phyloP scores from a whole-genome alignment of 352 stramenopile genomes.

The Globisporangium nodosum region DNA sequence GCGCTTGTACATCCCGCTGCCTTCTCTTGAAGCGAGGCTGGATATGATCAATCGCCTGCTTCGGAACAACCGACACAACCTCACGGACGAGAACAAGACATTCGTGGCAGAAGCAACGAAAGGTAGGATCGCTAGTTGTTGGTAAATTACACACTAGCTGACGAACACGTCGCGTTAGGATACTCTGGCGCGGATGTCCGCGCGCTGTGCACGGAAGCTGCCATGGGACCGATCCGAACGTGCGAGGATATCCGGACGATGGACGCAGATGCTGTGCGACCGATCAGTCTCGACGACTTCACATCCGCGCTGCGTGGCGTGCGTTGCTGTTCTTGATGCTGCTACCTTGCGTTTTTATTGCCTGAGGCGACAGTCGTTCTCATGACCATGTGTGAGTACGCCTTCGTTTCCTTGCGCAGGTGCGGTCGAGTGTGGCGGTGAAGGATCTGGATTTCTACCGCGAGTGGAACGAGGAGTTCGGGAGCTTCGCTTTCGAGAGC shows the following conservation, averaged over 20 bases:
- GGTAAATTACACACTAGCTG: not conserved
- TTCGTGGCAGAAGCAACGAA: slow-evolving; percentile 85
- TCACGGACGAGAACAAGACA: slow-evolving; percentile 85
- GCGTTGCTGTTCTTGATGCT: slow-evolving; percentile 8
- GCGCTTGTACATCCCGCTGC: slow-evolving; percentile 96
- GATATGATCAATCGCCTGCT: slow-evolving; percentile 91
- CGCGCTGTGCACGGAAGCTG: slow-evolving; percentile 95
- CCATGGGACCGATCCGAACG: slow-evolving; percentile 94
- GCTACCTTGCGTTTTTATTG: not conserved
- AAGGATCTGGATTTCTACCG: slow-evolving; percentile 93
- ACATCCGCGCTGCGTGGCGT: slow-evolving; percentile 86
- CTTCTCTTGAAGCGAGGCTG: slow-evolving; percentile 80
- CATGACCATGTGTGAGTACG: no score
- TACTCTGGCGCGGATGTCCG: slow-evolving; percentile 98
- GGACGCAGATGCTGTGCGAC: slow-evolving; percentile 86
- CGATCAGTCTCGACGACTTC: slow-evolving; percentile 96
- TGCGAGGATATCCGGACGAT: slow-evolving; percentile 86
- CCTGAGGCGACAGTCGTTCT: not conserved
- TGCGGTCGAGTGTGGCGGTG: slow-evolving; percentile 92
- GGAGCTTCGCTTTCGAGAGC: slow-evolving; percentile 80
- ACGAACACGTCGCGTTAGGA: slow-evolving; percentile 33
- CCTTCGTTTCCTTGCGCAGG: slow-evolving; percentile 25
- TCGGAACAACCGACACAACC: slow-evolving; percentile 88
- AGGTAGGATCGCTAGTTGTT: slow-evolving; percentile 24
- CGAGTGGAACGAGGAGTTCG: slow-evolving; percentile 93